phyloP scores from a whole-genome alignment of 495 filamentous ascomycete genomes.

The Evernia prunastri region DNA sequence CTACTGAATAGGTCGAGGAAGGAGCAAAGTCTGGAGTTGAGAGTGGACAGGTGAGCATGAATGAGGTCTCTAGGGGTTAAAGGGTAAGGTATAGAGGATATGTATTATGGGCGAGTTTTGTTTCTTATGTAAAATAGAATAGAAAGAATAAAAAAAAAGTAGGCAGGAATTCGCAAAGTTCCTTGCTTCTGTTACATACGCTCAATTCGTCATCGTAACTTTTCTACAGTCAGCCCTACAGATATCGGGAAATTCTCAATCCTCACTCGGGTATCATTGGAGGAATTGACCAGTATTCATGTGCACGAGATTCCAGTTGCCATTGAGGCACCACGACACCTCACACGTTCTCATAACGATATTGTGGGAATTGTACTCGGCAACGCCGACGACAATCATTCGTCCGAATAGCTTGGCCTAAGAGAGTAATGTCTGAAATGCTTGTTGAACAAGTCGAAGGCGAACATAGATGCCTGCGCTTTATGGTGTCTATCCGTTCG shows the following conservation, averaged over 20 bases:
- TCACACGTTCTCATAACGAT: background rate
- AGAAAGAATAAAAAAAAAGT: background rate
- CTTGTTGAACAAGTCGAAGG: background rate
- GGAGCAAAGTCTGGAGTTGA: background rate
- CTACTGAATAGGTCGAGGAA: background rate
- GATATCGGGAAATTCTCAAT: background rate
- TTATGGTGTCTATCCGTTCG: slow-evolving; percentile 11
- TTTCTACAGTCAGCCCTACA: slow-evolving; percentile 3
- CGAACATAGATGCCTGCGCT: slow-evolving; percentile 11
- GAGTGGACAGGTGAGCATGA: background rate
- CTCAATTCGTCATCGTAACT: slow-evolving; percentile 2
- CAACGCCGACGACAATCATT: background rate
- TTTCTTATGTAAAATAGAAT: too few species aligned
- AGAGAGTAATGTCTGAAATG: background rate
- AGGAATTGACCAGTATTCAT: background rate
- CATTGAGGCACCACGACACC: background rate
- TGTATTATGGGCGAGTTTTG: background rate
- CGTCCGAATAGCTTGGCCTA: background rate
- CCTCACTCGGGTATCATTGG: background rate
- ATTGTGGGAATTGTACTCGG: background rate
- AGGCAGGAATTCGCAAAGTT: background rate
- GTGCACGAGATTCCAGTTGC: background rate
- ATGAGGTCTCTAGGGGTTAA: background rate
- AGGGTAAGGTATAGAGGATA: background rate
- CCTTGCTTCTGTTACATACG: background rate